These are phyloP conservation scores for Kwoniella sp. DNA, from an alignment of 768 basidiomycete species.

Conservation along the genomic window DNA sequence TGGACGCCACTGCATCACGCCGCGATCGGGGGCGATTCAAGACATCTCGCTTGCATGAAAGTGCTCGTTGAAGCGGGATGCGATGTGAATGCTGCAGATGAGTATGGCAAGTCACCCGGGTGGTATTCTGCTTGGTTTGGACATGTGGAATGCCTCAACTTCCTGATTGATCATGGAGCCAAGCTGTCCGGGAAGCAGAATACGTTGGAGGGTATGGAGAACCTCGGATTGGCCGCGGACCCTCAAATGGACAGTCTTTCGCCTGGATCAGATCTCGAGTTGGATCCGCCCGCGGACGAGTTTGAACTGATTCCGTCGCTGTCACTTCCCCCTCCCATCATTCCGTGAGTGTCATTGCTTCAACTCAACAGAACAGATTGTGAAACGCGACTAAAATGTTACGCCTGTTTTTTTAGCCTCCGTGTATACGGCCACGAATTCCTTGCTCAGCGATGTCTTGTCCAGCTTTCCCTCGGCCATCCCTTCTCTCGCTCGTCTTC, in stretches of 20 bases:
- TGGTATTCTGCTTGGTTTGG: slow-evolving; percentile 97
- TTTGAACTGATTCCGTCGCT: slow-evolving; percentile 90
- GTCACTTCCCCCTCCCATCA: slow-evolving; percentile 95
- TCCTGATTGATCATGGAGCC: slow-evolving; percentile 46
- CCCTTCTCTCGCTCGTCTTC: slow-evolving; percentile 58
- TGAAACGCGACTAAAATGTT: slow-evolving; percentile 9
- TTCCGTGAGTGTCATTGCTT: slow-evolving; percentile 65
- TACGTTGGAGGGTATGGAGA: slow-evolving; percentile 45
- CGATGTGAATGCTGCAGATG: slow-evolving; percentile 75
- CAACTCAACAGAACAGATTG: not conserved
- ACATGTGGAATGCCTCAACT: slow-evolving; percentile 53
- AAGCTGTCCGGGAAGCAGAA: slow-evolving; percentile 41
- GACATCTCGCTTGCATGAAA: slow-evolving; percentile 68
- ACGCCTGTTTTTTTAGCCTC: too few relatives aligned
- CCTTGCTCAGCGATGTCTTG: slow-evolving; percentile 77
- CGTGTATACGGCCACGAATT: slow-evolving; percentile 90
- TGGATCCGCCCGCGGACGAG: slow-evolving; percentile 64
- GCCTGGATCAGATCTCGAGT: slow-evolving; percentile 53
- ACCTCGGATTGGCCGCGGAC: slow-evolving; percentile 49
- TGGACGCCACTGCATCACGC: slow-evolving; percentile 98
- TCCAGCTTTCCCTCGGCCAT: slow-evolving; percentile 82
- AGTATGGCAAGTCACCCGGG: slow-evolving; percentile 77
- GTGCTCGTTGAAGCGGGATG: slow-evolving; percentile 80
- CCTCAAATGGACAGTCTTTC: slow-evolving; percentile 48
- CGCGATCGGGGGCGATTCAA: slow-evolving; percentile 69